Evolutionary conservation across 345 rosid species (phyloP), one percentile per base, ranked within the genome.

Genomic region (Rubroshorea leprosula): DNA sequence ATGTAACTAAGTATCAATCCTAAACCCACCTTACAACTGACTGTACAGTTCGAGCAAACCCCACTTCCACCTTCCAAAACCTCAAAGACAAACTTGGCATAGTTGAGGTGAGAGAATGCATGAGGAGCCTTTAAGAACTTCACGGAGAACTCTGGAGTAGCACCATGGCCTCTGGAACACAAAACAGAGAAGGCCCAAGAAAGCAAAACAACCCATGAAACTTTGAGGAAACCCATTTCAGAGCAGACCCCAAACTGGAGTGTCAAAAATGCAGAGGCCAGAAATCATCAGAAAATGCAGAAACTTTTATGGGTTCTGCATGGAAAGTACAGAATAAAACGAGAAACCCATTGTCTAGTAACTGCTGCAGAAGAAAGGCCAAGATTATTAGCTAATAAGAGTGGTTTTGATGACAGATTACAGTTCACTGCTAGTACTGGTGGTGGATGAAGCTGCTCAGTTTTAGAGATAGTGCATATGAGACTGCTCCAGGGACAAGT

Each of bases 101-200:
- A 74, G 55, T 61, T 76, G 62, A 76, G 69, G 67, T 68, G 85
- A 5, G 98, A 88, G 59, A 71, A 62, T 52, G 74, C 47, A 57
- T 31, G 76, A 46, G 97, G 97, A 68, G 81, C 62, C 72, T 74
- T 79, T 61, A 83, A 70, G 78, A 87, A 80, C 83, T 85, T 78
- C 8, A 87, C 75, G 38, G 80, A 68, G 26, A 73, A 59, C 63
- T 68, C 78, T 63, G 78, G 51, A 69, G 22, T 66, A 56, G 63
- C 61, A 56, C 68, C 73, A 49, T 55, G 69, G 61, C 73, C 76
- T 71, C 66, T 59, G 47, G 58, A 57, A 49, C 68, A 71, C 49
- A 63, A 55, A 63, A 73, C 38, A 17, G 73, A 58, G 56, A 78
- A 66, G 60, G 69, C 53, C 74, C 63, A 81, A 54, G 47, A 72